Evolutionary conservation across 768 basidiomycete genomes (phyloP).

Genomic region (Leccinum rimulosum): DNA sequence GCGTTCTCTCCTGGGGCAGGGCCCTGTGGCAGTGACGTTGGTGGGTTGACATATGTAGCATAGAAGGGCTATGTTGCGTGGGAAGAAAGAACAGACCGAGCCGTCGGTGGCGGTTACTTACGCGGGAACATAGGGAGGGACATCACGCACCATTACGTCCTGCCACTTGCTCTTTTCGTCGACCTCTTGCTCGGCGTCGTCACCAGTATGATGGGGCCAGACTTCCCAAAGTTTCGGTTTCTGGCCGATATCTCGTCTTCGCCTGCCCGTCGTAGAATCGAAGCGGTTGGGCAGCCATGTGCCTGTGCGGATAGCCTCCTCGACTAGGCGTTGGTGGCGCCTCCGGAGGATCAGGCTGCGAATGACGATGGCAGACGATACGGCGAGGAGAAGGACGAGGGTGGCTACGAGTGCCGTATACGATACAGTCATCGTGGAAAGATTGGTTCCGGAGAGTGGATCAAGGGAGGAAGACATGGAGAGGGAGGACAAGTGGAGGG

Average conservation of each 20-base stretch:
- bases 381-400: slow-evolving; percentile 61
- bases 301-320: slow-evolving; percentile 63
- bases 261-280: slow-evolving; percentile 13
- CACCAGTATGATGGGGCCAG: slow-evolving; percentile 14
- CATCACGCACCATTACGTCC: slow-evolving; percentile 25
- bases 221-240: slow-evolving; percentile 33
- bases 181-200: slow-evolving; percentile 11
- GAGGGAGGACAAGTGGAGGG: neutral
- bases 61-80: slow-evolving; percentile 22
- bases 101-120: neutral
- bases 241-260: slow-evolving; percentile 29
- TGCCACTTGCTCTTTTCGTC: slow-evolving; percentile 27
- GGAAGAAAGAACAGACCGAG: neutral
- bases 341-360: slow-evolving; percentile 65
- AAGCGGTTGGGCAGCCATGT: slow-evolving; percentile 47
- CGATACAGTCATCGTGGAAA: slow-evolving; percentile 14
- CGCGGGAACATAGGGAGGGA: neutral
- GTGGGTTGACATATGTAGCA: slow-evolving; percentile 17
- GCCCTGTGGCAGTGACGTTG: slow-evolving; percentile 9
- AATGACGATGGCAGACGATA: slow-evolving; percentile 65
- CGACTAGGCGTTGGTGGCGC: slow-evolving; percentile 55
- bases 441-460: slow-evolving; percentile 1
- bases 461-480: slow-evolving; percentile 18
- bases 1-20: neutral
- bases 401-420: slow-evolving; percentile 56